phyloP scores from a whole-genome alignment of 257 asterid genomes.

The Fraxinus americana region DNA sequence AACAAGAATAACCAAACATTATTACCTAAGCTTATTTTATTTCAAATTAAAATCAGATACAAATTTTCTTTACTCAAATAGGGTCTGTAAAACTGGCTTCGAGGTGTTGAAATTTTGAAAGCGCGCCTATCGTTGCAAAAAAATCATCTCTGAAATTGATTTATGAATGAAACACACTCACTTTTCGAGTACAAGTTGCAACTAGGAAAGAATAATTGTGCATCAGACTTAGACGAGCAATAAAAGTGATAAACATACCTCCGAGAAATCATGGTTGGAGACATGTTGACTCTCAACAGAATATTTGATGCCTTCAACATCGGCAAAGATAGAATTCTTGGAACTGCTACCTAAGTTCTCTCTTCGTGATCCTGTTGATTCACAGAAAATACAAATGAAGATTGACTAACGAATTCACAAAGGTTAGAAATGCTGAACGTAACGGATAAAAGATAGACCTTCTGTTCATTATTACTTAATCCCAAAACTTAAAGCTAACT shows the following conservation, averaged over 20 bases:
- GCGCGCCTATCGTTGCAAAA: background rate
- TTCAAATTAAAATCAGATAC: background rate
- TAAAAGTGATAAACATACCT: constrained; percentile 46
- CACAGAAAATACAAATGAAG: constrained; percentile 1
- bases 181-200: background rate
- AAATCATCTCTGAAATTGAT: background rate
- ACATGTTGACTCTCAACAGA: constrained; percentile 63
- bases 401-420: background rate
- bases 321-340: constrained; percentile 48
- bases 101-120: background rate
- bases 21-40: background rate
- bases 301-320: constrained; percentile 67
- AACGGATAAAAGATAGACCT: background rate
- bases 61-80: background rate
- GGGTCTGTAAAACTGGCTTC: background rate
- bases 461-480: background rate
- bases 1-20: background rate
- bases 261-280: constrained; percentile 77
- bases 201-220: background rate
- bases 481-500: background rate
- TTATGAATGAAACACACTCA: background rate
- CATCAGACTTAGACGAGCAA: background rate
- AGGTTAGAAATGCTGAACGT: background rate
- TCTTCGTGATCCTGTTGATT: constrained; percentile 34
- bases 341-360: constrained; percentile 32